Evolutionary conservation across 352 stramenopile species (phyloP), one percentile per base, ranked within the genome.

Genomic region (Pythium sp.): DNA sequence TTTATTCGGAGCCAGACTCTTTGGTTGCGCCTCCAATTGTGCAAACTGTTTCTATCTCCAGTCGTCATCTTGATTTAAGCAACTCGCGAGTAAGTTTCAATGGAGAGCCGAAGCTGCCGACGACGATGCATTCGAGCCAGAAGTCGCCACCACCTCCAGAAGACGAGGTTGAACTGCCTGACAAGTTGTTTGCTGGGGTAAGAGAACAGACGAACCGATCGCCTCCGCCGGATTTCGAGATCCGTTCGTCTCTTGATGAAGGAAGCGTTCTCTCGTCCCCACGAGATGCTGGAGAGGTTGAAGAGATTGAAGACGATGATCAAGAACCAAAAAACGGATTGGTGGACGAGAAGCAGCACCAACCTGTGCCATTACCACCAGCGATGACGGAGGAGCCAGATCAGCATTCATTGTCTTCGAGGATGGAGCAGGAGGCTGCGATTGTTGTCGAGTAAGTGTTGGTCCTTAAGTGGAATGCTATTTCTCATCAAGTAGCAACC

Each of bases 171-270:
- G 46, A 30, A 1, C 9, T 56, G 11, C 12, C 56, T 24, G 56
- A 22, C 5, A 14, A 20, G 7, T 32, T 26, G 22, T 69, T 69
- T 28, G 26, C 46, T 0, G 47, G 5, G 18, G 84, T 24, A 89
- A 68, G 18, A 76, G 72, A 54, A 81, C 90, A 79, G 84, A 88
- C 70, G 82, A 96, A 24, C 92, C 83, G 43, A 78, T 79, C 54
- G 72, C 58, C 64, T 22, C 87, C 89, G 28, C 89, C 89, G 28
- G 82, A 86, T 67, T 90, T 89, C 5, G 94, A 69, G 18, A 94
- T 72, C 11, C 94, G 64, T 20, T 94, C 68, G 51, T 87, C 73
- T 65, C 94, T 84, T 57, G 82, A 88, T 46, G 82, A 34, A 77
- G 66, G 75, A 92, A 60, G 30, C 7, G 6, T 28, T n/a, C 55